Percentiles rank a stretch among this genome's conserved stretches.
Evolutionary conservation across 352 stramenopile genomes (phyloP).

Genomic region (Phytophthora macrochlamydospora): DNA sequence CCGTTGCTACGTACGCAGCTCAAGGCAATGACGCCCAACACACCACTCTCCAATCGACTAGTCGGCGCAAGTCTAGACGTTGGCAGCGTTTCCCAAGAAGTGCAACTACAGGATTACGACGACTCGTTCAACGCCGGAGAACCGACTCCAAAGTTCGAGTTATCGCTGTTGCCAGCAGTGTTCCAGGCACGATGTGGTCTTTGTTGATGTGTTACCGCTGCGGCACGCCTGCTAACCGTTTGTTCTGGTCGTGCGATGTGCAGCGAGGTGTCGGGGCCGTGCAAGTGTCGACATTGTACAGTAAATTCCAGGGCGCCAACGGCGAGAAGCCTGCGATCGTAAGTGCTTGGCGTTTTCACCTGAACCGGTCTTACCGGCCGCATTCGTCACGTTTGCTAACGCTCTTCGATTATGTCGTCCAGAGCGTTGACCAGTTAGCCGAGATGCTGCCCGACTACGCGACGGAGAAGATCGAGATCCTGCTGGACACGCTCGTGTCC

Average conservation of each 20-base stretch:
- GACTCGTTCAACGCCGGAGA: constrained; percentile 69
- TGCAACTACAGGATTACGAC: constrained; percentile 69
- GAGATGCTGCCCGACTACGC: constrained; percentile 72
- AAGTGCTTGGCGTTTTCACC: constrained; percentile 38
- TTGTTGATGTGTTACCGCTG: not conserved
- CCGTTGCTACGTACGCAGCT: constrained; percentile 80
- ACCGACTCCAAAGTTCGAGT: constrained; percentile 72
- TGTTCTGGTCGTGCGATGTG: constrained; percentile 4
- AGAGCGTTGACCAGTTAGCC: constrained; percentile 77
- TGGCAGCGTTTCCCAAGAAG: constrained; percentile 71
- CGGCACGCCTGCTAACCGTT: constrained; percentile 7
- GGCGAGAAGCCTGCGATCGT: constrained; percentile 66
- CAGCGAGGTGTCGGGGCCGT: constrained; percentile 80
- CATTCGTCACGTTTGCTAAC: constrained; percentile 8
- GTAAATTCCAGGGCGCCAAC: constrained; percentile 74
- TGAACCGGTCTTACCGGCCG: constrained; percentile 19
- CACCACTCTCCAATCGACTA: constrained; percentile 82
- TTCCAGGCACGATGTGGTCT: constrained; percentile 63
- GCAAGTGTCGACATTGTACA: constrained; percentile 85
- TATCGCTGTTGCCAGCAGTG: constrained; percentile 67
- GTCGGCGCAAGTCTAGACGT: constrained; percentile 79
- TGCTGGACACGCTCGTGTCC: constrained; percentile 82
- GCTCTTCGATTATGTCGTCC: constrained; percentile 3
- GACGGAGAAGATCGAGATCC: constrained; percentile 75
- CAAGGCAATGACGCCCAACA: constrained; percentile 85